Percentiles rank a stretch among this genome's conserved stretches.
These are phyloP conservation scores for Eucalyptus curtisii DNA, from an alignment of 345 rosid genomes.

Conservation along the genomic window DNA sequence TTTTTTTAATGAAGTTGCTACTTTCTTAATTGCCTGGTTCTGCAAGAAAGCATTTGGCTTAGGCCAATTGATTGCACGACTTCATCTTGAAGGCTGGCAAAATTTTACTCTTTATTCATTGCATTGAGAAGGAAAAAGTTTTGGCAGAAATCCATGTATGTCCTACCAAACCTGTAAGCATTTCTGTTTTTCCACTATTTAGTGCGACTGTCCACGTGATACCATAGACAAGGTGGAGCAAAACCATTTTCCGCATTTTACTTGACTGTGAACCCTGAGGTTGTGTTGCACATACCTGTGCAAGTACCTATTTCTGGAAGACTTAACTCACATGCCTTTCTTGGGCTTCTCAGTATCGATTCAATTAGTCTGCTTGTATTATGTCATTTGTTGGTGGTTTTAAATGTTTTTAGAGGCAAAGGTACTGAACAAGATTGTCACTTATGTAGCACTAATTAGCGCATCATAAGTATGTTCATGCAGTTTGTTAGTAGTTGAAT, in stretches of 20 bases:
- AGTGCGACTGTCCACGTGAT: not conserved
- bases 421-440: not conserved
- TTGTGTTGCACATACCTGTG: not conserved
- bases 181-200: not conserved
- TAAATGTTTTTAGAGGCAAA: not conserved
- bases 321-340: not conserved
- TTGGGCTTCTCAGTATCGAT: not conserved
- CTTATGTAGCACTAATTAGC: not conserved
- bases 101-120: not conserved
- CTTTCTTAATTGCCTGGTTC: not conserved
- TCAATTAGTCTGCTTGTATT: not conserved
- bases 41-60: not conserved
- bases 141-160: not conserved
- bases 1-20: not conserved
- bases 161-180: not conserved
- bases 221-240: not conserved
- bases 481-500: not conserved
- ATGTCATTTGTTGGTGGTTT: not conserved
- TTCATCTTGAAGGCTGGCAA: not conserved
- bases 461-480: not conserved
- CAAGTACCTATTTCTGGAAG: not conserved
- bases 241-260: not conserved
- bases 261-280: not conserved
- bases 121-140: not conserved
- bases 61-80: not conserved